Evolutionary conservation across 2,329 filamentous ascomycete species (phyloP).

Genomic region (Pseudocercospora ulei): DNA sequence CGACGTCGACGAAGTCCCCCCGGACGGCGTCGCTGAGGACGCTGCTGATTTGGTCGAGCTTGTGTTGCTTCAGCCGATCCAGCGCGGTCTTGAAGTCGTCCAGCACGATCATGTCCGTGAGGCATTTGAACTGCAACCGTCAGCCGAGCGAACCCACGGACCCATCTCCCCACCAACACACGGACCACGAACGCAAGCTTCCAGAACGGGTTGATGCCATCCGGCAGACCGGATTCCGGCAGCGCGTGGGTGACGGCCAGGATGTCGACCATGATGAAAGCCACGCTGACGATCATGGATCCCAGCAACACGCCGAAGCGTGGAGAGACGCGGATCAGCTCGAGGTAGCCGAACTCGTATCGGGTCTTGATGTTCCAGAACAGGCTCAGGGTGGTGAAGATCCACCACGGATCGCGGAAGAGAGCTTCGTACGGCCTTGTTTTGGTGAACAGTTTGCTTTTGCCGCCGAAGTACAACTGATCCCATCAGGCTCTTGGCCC

Average conservation of each 20-base stretch:
- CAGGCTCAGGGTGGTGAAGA: slow-evolving; percentile 51
- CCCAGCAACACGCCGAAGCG: slow-evolving; percentile 55
- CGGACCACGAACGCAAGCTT: slow-evolving; percentile 49
- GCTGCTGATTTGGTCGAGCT: slow-evolving; percentile 33
- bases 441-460: slow-evolving; percentile 42
- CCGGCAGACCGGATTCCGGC: slow-evolving; percentile 30
- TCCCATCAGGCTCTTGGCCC: slow-evolving; percentile 7
- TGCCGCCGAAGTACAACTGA: slow-evolving; percentile 45
- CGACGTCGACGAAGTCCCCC: slow-evolving; percentile 25
- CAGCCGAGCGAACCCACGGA: background rate
- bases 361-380: slow-evolving; percentile 55
- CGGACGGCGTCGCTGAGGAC: slow-evolving; percentile 26
- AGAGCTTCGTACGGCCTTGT: slow-evolving; percentile 53
- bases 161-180: no score
- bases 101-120: slow-evolving; percentile 56
- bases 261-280: slow-evolving; percentile 54
- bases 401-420: slow-evolving; percentile 59
- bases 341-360: slow-evolving; percentile 49
- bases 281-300: slow-evolving; percentile 52
- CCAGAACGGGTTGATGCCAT: slow-evolving; percentile 59
- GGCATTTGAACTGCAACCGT: slow-evolving; percentile 49
- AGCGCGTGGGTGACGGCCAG: slow-evolving; percentile 46
- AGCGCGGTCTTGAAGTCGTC: slow-evolving; percentile 58
- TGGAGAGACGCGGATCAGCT: slow-evolving; percentile 52
- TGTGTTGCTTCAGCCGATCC: slow-evolving; percentile 41